phyloP scores from a whole-genome alignment of 2,329 filamentous ascomycete species.

The Samsoniella hepiali region DNA sequence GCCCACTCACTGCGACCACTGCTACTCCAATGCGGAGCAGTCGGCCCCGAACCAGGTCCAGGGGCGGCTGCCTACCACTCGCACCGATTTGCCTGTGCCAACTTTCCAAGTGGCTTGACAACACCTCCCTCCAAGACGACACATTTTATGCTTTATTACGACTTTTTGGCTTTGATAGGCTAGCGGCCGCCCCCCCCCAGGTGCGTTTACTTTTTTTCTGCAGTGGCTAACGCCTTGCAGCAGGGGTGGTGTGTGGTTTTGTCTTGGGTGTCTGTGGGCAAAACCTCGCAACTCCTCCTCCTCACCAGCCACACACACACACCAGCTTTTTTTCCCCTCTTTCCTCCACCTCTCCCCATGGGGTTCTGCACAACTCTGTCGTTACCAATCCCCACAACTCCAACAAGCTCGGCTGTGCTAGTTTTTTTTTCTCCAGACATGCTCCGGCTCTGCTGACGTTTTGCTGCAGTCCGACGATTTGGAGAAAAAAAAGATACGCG shows the following conservation, averaged over 20 bases:
- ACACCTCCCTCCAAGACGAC: not conserved
- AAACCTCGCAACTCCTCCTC: constrained; percentile 1
- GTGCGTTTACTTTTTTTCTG: not conserved
- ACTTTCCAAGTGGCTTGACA: not conserved
- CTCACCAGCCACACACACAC: constrained; percentile 1
- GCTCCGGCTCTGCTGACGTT: not conserved
- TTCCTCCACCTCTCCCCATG: constrained; percentile 16
- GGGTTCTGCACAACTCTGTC: constrained; percentile 14
- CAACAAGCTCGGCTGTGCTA: constrained; percentile 17
- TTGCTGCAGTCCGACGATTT: constrained; percentile 9
- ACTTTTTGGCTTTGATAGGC: too few relatives aligned
- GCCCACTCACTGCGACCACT: not conserved
- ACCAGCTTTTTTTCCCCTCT: constrained; percentile 6
- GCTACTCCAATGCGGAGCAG: constrained; percentile 40
- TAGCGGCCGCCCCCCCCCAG: too few relatives aligned
- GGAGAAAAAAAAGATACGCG: constrained; percentile 9
- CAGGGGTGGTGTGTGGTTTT: not conserved
- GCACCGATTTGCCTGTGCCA: not conserved
- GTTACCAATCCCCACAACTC: constrained; percentile 11
- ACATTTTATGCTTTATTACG: too few relatives aligned
- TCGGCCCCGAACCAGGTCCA: constrained; percentile 24
- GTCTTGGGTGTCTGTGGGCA: not conserved
- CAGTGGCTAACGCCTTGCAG: not conserved
- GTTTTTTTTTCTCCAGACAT: not conserved
- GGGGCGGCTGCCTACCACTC: not conserved